Evolutionary conservation across 352 stramenopile species (phyloP).

Genomic region (Saprolegnia parasitica): DNA sequence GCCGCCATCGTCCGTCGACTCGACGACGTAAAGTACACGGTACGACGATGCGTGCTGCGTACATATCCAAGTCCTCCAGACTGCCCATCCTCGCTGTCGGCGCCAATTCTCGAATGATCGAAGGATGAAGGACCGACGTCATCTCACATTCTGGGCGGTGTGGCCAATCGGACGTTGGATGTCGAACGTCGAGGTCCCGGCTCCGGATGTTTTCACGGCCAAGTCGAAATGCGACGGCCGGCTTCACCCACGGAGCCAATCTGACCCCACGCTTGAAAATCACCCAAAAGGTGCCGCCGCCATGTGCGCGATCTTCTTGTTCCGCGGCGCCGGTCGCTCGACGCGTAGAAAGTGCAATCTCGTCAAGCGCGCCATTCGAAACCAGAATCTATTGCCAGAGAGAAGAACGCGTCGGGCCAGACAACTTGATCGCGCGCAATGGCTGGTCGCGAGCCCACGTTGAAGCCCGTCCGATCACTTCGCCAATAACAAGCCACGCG

Average conservation of each 20-base stretch:
- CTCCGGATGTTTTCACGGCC: neutral
- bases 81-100: too few species aligned
- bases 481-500: neutral
- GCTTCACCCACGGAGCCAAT: neutral
- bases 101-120: neutral
- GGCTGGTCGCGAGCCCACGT: neutral
- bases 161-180: neutral
- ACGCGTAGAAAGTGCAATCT: neutral
- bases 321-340: too few species aligned
- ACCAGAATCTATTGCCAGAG: too few species aligned
- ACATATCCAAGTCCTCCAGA: too few species aligned
- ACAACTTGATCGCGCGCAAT: neutral
- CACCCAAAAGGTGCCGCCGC: neutral
- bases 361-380: too few species aligned
- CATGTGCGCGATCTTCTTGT: neutral
- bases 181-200: neutral
- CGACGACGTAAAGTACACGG: neutral
- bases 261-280: neutral
- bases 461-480: neutral
- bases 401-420: too few species aligned
- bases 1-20: too few species aligned
- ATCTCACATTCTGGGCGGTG: neutral
- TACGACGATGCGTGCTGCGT: too few species aligned
- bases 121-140: neutral
- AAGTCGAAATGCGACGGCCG: neutral